phyloP scores from a whole-genome alignment of 2,329 filamentous ascomycete genomes.

The Penicillium sp. region DNA sequence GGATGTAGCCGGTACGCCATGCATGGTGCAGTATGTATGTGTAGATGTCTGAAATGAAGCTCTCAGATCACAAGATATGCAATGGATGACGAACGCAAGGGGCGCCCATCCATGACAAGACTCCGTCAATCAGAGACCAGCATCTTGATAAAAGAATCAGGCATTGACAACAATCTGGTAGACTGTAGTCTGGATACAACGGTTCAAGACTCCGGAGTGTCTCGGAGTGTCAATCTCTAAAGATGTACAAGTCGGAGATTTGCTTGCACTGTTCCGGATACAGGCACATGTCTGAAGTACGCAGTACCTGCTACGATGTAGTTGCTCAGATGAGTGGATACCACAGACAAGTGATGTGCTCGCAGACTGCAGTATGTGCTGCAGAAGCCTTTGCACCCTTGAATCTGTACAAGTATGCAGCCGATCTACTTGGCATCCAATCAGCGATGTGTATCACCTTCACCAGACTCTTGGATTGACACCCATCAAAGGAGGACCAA shows the following conservation, averaged over 20 bases:
- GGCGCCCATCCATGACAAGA: neutral
- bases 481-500: slow-evolving; percentile 11
- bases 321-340: no score
- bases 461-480: slow-evolving; percentile 18
- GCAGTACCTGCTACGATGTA: no score
- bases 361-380: no score
- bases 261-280: neutral
- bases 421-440: slow-evolving; percentile 10
- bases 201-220: neutral
- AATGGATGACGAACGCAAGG: slow-evolving; percentile 15
- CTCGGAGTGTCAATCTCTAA: neutral
- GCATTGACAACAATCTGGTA: neutral
- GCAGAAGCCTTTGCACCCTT: neutral
- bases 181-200: neutral
- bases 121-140: neutral
- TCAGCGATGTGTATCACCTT: slow-evolving; percentile 6
- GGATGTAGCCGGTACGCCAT: slow-evolving; percentile 15
- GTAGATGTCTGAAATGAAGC: slow-evolving; percentile 7
- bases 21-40: slow-evolving; percentile 14
- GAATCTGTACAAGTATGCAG: slow-evolving; percentile 10
- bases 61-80: neutral
- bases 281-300: no score
- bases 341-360: neutral
- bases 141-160: neutral
- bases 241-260: neutral